Evolutionary conservation across 2,329 filamentous ascomycete genomes (phyloP), one percentile per base, ranked within the genome.

Genomic region (Lachnellula subtilissima): DNA sequence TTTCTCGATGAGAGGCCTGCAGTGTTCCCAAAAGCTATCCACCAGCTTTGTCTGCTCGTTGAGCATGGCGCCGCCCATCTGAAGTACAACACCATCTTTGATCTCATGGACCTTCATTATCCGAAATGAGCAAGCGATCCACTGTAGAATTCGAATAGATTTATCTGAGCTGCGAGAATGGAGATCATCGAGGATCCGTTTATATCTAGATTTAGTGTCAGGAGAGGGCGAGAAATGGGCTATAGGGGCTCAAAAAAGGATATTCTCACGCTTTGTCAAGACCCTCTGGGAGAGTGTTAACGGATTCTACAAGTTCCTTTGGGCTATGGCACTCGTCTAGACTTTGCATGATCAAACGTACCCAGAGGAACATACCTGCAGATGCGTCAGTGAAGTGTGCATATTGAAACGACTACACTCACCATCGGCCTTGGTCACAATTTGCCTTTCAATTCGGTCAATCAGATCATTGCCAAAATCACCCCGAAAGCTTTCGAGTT

Each of bases 331-430:
- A 55, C 6, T 57, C 11, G 12, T 53, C 17, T 12, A 60, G 46
- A 32, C 37, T 50, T 15, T 48, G 8, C 28, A 60, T 52, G 4
- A 61, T 39, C 14, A 61, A 52, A 12, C 47, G 51, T 1, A 58
- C 53, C 57, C 57, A 60, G 4, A 62, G 39, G 28, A 62, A 62
- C 55, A 60, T 60, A 2, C 60, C 60, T 62, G 9, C 6, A 12
- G 17, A 48, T 3, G 19, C 23, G 23, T 53, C 6, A 59, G 32
- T 5, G 15, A 32, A 25, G 22, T 4, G 42, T 15, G 4, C 4
- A 3, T 12, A 15, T 22, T 11, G n/a, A 6, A 9, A 9, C 7
- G 3, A 15, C 22, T 35, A 7, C 2, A 22, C 49, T 40, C 28
- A 57, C 59, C 56, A 22, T 59, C 53, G 4, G 59, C 51, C 50